Conservation (phyloP, 106 monocot species). For the Acorus calamus region DNA sequence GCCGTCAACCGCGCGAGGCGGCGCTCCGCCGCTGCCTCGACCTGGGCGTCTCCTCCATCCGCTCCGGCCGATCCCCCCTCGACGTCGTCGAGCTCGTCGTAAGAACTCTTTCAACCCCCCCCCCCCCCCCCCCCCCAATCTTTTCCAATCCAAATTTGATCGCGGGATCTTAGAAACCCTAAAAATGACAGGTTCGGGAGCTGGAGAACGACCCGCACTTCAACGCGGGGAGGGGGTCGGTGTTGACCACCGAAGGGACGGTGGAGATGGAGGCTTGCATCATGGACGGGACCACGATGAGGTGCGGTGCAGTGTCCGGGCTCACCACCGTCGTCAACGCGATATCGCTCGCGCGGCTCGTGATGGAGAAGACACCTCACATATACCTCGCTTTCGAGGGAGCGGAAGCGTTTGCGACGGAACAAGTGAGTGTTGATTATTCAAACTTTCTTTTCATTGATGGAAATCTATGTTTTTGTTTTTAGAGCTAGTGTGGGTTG, state of each 20-base stretch:
- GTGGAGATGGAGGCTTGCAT: constrained; percentile 98
- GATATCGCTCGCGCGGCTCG: constrained; percentile 84
- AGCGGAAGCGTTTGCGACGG: constrained; percentile 87
- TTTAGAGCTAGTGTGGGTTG: too few relatives aligned
- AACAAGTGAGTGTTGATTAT: constrained; percentile 53
- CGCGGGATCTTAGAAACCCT: background rate
- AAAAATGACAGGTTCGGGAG: constrained; percentile 56
- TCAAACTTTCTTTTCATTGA: background rate
- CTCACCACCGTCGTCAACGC: constrained; percentile 81
- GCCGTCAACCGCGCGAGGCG: constrained; percentile 47
- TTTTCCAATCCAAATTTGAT: background rate
- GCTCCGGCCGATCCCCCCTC: constrained; percentile 30
- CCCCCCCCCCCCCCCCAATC: too few relatives aligned
- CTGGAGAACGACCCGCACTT: constrained; percentile 86
- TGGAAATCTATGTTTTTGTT: background rate
- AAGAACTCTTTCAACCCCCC: background rate
- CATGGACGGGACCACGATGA: constrained; percentile 79
- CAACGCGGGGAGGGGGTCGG: constrained; percentile 92
- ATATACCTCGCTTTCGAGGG: constrained; percentile 91
- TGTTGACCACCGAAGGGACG: constrained; percentile 62
- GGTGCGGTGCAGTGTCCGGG: constrained; percentile 89
- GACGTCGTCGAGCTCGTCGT: constrained; percentile 83
- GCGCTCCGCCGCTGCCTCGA: constrained; percentile 64
- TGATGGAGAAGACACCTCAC: constrained; percentile 95
- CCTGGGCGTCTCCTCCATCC: constrained; percentile 58